A percentile compares a stretch with the other conserved stretches of the same genome.
These are phyloP conservation scores for Debaryomyces hansenii DNA, from an alignment of 805 yeast genomes.

Conservation along the genomic window DNA sequence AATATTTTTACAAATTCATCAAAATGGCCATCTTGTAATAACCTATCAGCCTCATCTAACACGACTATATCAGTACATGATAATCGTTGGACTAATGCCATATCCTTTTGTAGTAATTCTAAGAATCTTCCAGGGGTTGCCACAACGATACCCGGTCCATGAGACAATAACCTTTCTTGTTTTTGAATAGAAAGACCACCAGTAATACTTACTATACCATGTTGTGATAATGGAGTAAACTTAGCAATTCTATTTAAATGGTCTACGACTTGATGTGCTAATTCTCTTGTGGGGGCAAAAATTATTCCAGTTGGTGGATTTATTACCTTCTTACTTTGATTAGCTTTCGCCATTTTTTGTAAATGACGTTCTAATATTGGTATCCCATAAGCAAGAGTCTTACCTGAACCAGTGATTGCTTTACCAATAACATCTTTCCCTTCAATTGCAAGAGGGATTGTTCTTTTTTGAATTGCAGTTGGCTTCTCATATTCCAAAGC, in stretches of 20 bases:
- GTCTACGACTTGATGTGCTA: constrained; percentile 88
- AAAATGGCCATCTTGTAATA: constrained; percentile 94
- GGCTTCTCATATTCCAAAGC: constrained; percentile 64
- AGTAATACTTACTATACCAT: constrained; percentile 74
- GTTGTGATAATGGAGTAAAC: constrained; percentile 50
- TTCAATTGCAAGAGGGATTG: constrained; percentile 71
- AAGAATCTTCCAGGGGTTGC: constrained; percentile 95
- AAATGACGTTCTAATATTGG: constrained; percentile 78
- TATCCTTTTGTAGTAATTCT: constrained; percentile 70
- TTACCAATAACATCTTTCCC: constrained; percentile 90
- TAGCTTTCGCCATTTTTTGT: constrained; percentile 16
- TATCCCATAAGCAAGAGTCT: constrained; percentile 91
- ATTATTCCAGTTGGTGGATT: constrained; percentile 69
- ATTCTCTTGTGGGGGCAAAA: constrained; percentile 94
- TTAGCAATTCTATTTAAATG: constrained; percentile 64
- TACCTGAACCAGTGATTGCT: constrained; percentile 98
- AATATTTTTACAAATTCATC: constrained; percentile 83
- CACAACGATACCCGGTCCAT: constrained; percentile 77
- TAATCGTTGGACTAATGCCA: constrained; percentile 41
- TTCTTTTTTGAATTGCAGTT: constrained; percentile 76
- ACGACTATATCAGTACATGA: constrained; percentile 56
- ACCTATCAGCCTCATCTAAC: constrained; percentile 93
- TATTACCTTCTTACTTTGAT: constrained; percentile 16
- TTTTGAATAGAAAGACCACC: constrained; percentile 96
- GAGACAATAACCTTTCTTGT: constrained; percentile 76